Evolutionary conservation across 2,329 filamentous ascomycete species (phyloP).

Genomic region (Nakataea oryzae): DNA sequence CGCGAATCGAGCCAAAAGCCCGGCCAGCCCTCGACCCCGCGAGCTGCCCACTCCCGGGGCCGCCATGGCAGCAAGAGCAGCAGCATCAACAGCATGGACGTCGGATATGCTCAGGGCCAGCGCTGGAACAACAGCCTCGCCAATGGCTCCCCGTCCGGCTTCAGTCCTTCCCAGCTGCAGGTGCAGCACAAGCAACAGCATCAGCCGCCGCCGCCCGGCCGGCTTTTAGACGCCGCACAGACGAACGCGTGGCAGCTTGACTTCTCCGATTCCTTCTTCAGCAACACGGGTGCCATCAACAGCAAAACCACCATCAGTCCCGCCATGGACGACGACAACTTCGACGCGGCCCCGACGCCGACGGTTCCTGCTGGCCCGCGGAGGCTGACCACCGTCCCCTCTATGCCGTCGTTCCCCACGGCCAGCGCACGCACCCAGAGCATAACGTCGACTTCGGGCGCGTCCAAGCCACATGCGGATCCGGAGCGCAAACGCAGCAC

Average conservation of each 20-base stretch:
- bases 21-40: constrained; percentile 27
- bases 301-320: not conserved
- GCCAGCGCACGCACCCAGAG: not conserved
- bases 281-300: constrained; percentile 8
- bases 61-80: constrained; percentile 60
- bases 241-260: constrained; percentile 31
- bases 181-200: too few relatives aligned
- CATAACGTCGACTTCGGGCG: not conserved
- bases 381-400: constrained; percentile 22
- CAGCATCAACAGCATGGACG: constrained; percentile 55
- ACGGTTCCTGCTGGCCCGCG: constrained; percentile 74
- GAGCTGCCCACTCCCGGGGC: constrained; percentile 37
- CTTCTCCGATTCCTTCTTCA: constrained; percentile 35
- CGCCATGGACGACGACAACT: constrained; percentile 34
- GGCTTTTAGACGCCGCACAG: not conserved
- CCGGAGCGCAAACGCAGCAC: constrained; percentile 46
- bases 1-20: constrained; percentile 32
- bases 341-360: constrained; percentile 78
- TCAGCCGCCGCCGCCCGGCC: constrained; percentile 11
- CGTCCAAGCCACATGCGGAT: not conserved
- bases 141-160: constrained; percentile 54
- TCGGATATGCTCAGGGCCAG: constrained; percentile 49
- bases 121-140: constrained; percentile 41
- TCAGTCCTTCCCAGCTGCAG: constrained; percentile 61
- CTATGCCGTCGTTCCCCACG: constrained; percentile 24